These are phyloP conservation scores for Mucor circinelloides DNA, from an alignment of 371 early-diverging fungal species.

Conservation along the genomic window DNA sequence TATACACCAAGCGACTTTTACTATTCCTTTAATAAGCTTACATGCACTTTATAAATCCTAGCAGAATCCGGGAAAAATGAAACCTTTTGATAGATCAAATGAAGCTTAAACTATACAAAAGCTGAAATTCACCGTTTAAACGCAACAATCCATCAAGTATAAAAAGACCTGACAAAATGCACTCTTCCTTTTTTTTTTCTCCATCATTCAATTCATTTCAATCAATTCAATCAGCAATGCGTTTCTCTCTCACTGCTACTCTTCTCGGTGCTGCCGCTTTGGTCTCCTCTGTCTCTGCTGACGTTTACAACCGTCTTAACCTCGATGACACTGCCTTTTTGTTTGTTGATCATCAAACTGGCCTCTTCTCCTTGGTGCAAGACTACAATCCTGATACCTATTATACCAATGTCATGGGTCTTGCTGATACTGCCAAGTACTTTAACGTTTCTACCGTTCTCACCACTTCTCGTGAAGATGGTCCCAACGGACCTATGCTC, in stretches of 20 bases:
- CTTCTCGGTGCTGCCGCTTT: conserved; percentile 18
- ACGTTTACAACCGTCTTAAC: conserved; percentile 23
- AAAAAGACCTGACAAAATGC: too few relatives aligned
- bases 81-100: too few relatives aligned
- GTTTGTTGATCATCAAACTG: conserved; percentile 32
- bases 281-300: conserved; percentile 15
- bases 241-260: conserved; percentile 21
- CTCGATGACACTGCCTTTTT: conserved; percentile 26
- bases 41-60: too few relatives aligned
- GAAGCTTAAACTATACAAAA: too few relatives aligned
- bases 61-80: too few relatives aligned
- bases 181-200: too few relatives aligned
- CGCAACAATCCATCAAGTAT: too few relatives aligned
- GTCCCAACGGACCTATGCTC: conserved; percentile 29
- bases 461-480: conserved; percentile 34
- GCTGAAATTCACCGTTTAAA: too few relatives aligned
- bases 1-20: too few relatives aligned
- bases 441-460: conserved; percentile 23
- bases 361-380: conserved; percentile 23
- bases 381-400: conserved; percentile 25
- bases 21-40: too few relatives aligned
- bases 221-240: not conserved
- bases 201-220: not conserved
- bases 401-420: conserved; percentile 29
- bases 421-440: conserved; percentile 30